Evolutionary conservation across 23 red algal species (phyloP).

Genomic region (Cyanidioschyzon merolae): DNA sequence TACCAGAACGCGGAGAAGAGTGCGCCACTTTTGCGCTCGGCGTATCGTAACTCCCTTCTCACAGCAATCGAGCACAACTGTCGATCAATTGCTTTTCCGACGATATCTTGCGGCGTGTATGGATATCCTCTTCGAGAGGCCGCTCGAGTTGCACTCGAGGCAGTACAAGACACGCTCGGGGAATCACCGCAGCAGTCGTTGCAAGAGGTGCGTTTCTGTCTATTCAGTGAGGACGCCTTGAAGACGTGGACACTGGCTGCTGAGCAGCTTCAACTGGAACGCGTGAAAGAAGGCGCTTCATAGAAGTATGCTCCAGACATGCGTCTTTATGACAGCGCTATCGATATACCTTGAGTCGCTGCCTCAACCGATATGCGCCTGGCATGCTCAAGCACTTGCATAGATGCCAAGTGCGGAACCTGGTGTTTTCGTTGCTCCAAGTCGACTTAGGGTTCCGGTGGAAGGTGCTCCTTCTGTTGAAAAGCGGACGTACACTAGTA

Average conservation of each 20-base stretch:
- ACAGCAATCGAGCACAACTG: slow-evolving; percentile 7
- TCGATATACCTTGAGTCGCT: no score
- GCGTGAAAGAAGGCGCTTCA: no score
- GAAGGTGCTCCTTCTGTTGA: no score
- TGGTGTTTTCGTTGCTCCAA: no score
- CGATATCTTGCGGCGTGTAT: slow-evolving; percentile 34
- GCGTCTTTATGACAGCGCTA: no score
- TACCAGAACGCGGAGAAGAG: background rate
- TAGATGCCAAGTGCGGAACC: no score
- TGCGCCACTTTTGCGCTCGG: slow-evolving; percentile 13
- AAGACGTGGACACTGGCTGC: background rate
- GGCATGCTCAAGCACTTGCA: no score
- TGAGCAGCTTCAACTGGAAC: background rate
- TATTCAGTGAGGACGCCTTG: background rate
- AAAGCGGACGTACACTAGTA: no score
- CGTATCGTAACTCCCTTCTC: slow-evolving; percentile 1
- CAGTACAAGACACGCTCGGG: background rate
- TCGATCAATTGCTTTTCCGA: slow-evolving; percentile 31
- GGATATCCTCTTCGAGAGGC: slow-evolving; percentile 30
- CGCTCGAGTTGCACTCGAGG: background rate
- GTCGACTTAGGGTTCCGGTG: no score
- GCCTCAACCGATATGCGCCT: no score
- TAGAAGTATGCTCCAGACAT: no score
- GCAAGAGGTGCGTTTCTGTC: slow-evolving; percentile 1
- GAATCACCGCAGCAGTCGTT: background rate